These are phyloP conservation scores for Somion occarium DNA, from an alignment of 1,284 basidiomycete species.

Conservation along the genomic window DNA sequence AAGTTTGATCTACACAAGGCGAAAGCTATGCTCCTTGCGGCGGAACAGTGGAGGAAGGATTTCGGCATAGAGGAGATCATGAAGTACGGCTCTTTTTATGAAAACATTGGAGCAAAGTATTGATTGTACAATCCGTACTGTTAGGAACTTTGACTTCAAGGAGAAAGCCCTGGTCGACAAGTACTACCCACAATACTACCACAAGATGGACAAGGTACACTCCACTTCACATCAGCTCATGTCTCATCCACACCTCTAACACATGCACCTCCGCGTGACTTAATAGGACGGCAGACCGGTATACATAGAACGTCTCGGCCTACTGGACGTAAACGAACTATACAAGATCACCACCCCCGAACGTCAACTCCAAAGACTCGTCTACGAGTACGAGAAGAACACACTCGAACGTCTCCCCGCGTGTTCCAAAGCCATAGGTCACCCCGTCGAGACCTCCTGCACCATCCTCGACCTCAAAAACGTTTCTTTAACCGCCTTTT, in stretches of 20 bases:
- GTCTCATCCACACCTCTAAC: not conserved
- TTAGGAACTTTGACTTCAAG: conserved; percentile 83
- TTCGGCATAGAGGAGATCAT: conserved; percentile 87
- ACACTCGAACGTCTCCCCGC: conserved; percentile 79
- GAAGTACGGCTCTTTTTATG: conserved; percentile 46
- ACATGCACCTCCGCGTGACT: not conserved
- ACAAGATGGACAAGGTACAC: conserved; percentile 88
- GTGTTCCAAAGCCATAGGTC: conserved; percentile 67
- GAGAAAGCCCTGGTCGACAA: conserved; percentile 85
- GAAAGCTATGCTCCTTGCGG: conserved; percentile 80
- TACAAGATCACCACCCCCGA: conserved; percentile 83
- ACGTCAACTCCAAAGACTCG: conserved; percentile 86
- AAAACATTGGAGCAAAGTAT: not conserved
- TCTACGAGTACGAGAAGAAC: conserved; percentile 94
- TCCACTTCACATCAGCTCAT: not conserved
- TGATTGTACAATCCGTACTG: not conserved
- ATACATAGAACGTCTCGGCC: conserved; percentile 92
- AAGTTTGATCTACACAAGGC: conserved; percentile 86
- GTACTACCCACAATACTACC: conserved; percentile 96
- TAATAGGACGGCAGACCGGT: conserved; percentile 88
- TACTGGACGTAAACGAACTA: conserved; percentile 83
- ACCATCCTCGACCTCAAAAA: conserved; percentile 92
- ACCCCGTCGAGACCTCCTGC: conserved; percentile 96
- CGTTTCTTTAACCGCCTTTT: conserved; percentile 83
- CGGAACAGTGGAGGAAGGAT: conserved; percentile 90